Evolutionary conservation across 257 asterid genomes (phyloP), one percentile per base, ranked within the genome.

Genomic region (Mentha longifolia): DNA sequence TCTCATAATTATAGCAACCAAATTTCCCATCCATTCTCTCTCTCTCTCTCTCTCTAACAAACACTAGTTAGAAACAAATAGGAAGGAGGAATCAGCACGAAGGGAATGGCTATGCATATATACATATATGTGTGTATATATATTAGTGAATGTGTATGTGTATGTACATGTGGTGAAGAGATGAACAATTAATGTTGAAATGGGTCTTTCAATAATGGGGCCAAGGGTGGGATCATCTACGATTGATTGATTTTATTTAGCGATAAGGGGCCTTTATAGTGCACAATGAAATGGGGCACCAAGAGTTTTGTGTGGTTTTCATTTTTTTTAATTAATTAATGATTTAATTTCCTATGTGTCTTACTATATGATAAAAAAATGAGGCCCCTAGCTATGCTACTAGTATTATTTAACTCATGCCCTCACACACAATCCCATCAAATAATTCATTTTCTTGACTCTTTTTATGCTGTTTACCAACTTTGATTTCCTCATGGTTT

Each of bases 201-300:
- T 72, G 75, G 42, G 39, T 42, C 62, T 77, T 77, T 66, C 61
- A 72, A 30, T 73, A n/a, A 37, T 69, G 79, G 75, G 19, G 1
- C 73, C 70, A 61, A 13, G 54, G 41, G 81, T 77, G 81, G 81
- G 74, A 47, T 47, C 77, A 65, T 37, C 55, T 71, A 37, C 16
- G 77, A 47, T 71, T 65, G 67, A 76, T 65, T 65, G 65, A 71
- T 28, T 65, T 71, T 51, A 6, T 10, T 47, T 28, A 70, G 19
- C 1, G 70, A 77, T 71, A 77, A 50, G 61, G 61, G 61, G 15
- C 55, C 47, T 43, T 47, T 50, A 65, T 65, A 46, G 15, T 74
- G 17, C 45, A 33, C 46, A 52, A 25, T 11, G 7, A 8, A 35
- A 22, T 43, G 68, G 49, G 33, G 37, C 15, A 22, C 13, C 30